These are phyloP conservation scores for Tetrahymena malaccensis DNA, from an alignment of 73 alveolate genomes.

Conservation along the genomic window DNA sequence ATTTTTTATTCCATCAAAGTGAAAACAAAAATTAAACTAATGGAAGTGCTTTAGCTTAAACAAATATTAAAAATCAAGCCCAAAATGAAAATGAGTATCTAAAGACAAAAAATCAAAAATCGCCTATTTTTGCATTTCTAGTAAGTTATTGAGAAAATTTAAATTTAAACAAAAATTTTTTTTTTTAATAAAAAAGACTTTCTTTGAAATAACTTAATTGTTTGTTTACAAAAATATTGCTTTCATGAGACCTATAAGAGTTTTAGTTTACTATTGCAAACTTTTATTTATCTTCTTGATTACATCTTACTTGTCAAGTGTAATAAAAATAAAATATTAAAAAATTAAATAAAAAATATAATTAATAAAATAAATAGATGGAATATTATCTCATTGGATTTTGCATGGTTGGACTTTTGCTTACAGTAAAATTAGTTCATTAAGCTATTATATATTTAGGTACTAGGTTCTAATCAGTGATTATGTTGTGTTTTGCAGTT, in stretches of 20 bases:
- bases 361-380: neutral
- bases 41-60: neutral
- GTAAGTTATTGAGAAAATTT: neutral
- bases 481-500: neutral
- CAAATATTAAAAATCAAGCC: neutral
- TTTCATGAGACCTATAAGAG: neutral
- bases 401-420: neutral
- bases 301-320: neutral
- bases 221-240: neutral
- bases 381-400: neutral
- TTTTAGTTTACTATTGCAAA: neutral
- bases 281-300: neutral
- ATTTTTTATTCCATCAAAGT: neutral
- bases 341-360: no score
- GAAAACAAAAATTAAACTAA: neutral
- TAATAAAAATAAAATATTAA: neutral
- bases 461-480: neutral
- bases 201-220: neutral
- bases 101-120: neutral
- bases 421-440: neutral
- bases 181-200: neutral
- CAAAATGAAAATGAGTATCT: neutral
- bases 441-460: neutral
- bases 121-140: neutral
- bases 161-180: neutral